These are phyloP conservation scores for Boechera stricta DNA, from an alignment of 345 rosid genomes.

Conservation along the genomic window DNA sequence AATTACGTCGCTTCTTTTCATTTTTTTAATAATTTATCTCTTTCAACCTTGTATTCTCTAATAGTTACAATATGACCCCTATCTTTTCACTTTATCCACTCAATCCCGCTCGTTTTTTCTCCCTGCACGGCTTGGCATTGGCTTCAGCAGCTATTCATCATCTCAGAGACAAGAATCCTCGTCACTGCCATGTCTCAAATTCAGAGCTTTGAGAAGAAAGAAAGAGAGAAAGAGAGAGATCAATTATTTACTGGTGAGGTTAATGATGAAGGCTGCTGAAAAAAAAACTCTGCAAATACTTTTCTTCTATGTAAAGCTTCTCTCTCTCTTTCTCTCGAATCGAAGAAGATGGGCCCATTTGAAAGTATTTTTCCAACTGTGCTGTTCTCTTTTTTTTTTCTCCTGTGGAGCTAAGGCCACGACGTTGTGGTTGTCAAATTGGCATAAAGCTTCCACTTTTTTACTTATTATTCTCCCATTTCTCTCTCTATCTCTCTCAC, in stretches of 20 bases:
- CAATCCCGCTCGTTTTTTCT: background rate
- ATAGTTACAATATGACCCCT: conserved; percentile 20
- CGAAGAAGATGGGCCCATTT: no score
- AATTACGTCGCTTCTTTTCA: background rate
- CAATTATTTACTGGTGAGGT: conserved; percentile 33
- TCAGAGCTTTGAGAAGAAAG: conserved; percentile 44
- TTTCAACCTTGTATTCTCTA: background rate
- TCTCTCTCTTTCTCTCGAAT: no score
- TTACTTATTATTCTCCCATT: no score
- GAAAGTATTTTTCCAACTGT: no score
- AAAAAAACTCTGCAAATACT: background rate
- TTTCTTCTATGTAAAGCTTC: no score
- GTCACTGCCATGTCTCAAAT: conserved; percentile 43
- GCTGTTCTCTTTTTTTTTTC: no score
- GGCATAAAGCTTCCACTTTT: no score
- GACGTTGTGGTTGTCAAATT: no score
- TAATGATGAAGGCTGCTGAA: conserved; percentile 45
- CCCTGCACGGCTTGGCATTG: background rate
- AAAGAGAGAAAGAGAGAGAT: conserved; percentile 3
- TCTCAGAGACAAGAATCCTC: conserved; percentile 5
- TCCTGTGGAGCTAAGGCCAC: no score
- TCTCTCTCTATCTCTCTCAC: no score
- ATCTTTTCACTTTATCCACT: background rate
- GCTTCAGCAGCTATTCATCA: background rate
- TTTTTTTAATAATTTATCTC: background rate